Evolutionary conservation across 352 stramenopile species (phyloP), one percentile per base, ranked within the genome.

Genomic region (Phytophthora pistaciae): DNA sequence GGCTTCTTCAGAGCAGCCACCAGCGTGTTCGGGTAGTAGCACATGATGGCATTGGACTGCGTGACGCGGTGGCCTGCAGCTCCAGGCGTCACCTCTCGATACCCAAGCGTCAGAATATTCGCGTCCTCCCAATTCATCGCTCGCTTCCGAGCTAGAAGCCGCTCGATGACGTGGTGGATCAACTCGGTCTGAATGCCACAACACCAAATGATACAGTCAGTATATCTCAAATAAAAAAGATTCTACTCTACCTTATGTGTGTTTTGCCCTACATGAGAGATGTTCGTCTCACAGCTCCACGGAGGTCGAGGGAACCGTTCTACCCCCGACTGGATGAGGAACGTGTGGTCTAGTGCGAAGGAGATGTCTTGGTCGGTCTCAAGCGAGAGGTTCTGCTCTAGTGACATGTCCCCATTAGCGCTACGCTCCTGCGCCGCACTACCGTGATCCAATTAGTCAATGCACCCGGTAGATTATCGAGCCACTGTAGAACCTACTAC

Each of bases 1-100:
- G 73, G 65, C n/a, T 83, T 77, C 71, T 94, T 91, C 20, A 94
- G 61, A 13, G 74, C 54, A 27, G 68, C 79, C 36, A 95, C 86
- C 4, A 94, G 68, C 1, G 86, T 92, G 68, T 95, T 95, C 6
- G 88, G 88, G 54, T 86, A 90, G 57, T 87, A 88, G 68, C 83
- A 92, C 72, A 93, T 79, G 50, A 95, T 70, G 23, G 66, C 73
- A 42, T 94, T 91, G 38, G 82, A 87, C 48, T 84, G 78, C 42
- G 77, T 65, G 10, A 93, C 65, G 14, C 68, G 84, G 48, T 94
- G 84, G 1, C 87, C 87, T 6, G 65, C 60, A 25, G 72, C 66
- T 9, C 74, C 80, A 0, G 82, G 84, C 0, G 75, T 67, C 3
- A 74, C 78, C 56, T 91, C 75, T 58, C 77, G 80, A 70, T 92